Conservation (phyloP, 2,329 filamentous ascomycete genomes). For the Aspergillus thermomutatus region DNA sequence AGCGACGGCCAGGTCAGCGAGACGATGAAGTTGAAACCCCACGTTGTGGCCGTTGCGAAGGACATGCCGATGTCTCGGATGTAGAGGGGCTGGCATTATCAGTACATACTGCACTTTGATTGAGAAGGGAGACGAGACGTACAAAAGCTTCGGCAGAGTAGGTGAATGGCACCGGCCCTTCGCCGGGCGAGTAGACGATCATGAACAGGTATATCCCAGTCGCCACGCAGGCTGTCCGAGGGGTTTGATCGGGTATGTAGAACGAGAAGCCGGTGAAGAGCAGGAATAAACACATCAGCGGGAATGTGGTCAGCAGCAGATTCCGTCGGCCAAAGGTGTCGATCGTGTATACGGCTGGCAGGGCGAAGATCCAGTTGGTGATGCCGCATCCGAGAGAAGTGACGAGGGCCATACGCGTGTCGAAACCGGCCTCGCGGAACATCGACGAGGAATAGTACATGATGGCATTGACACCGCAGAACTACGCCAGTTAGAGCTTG, state of each 20-base stretch:
- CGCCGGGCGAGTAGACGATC: conserved; percentile 54
- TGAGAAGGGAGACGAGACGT: background rate
- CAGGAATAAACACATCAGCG: conserved; percentile 44
- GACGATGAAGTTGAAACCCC: conserved; percentile 56
- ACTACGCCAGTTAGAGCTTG: conserved; percentile 18
- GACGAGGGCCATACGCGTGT: conserved; percentile 50
- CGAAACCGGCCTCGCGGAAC: conserved; percentile 55
- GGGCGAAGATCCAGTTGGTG: conserved; percentile 63
- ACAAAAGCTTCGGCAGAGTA: conserved; percentile 62
- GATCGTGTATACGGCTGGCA: conserved; percentile 63
- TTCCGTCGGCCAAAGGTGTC: conserved; percentile 64
- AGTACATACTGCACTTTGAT: background rate
- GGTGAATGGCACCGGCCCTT: conserved; percentile 62
- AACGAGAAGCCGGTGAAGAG: conserved; percentile 52
- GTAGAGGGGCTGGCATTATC: conserved; percentile 46
- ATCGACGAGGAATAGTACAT: conserved; percentile 62
- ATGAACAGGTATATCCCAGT: conserved; percentile 48
- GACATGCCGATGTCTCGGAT: conserved; percentile 63
- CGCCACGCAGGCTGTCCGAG: conserved; percentile 41
- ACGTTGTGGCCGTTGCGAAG: conserved; percentile 52
- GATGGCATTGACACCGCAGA: conserved; percentile 55
- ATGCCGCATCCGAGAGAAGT: conserved; percentile 64
- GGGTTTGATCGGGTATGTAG: conserved; percentile 30
- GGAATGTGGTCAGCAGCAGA: conserved; percentile 61
- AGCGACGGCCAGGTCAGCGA: conserved; percentile 53